phyloP scores from a whole-genome alignment of 1,284 basidiomycete genomes.

The Papiliotrema terrestris region DNA sequence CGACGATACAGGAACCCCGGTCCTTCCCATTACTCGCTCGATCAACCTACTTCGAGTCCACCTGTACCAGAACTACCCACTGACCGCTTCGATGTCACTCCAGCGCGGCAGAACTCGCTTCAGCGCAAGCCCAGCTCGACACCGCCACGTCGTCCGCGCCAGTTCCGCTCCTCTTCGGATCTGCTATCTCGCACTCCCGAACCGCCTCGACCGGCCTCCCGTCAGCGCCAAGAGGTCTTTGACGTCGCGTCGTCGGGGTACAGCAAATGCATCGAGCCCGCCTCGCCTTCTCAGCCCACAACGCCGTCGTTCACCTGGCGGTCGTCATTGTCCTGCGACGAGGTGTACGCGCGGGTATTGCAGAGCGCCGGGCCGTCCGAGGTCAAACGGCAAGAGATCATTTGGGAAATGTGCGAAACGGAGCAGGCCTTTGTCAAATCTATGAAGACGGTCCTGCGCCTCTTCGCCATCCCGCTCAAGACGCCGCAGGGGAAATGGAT shows the following conservation, averaged over 20 bases:
- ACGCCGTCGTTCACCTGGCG: slow-evolving; percentile 32
- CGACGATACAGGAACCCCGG: neutral
- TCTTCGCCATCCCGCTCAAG: slow-evolving; percentile 73
- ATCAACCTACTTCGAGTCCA: neutral
- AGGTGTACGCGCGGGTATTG: slow-evolving; percentile 18
- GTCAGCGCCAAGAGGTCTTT: slow-evolving; percentile 33
- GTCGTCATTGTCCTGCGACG: slow-evolving; percentile 21
- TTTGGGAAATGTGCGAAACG: slow-evolving; percentile 63
- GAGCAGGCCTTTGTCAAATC: slow-evolving; percentile 67
- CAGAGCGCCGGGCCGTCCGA: slow-evolving; percentile 52
- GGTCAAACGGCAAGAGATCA: slow-evolving; percentile 62
- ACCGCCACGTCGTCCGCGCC: slow-evolving; percentile 16
- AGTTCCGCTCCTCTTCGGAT: slow-evolving; percentile 16
- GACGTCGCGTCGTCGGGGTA: slow-evolving; percentile 37
- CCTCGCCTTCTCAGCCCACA: slow-evolving; percentile 12
- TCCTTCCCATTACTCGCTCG: neutral
- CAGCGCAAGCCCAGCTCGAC: slow-evolving; percentile 13
- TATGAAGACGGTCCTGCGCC: slow-evolving; percentile 60
- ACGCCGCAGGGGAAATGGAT: slow-evolving; percentile 69
- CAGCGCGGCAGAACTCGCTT: neutral
- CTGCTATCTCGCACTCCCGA: slow-evolving; percentile 19
- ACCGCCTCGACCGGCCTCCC: slow-evolving; percentile 24
- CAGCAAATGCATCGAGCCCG: slow-evolving; percentile 27
- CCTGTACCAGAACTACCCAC: neutral
- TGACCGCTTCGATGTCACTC: neutral